Conservation (phyloP, 176 grass and related monocot genomes). For the Ananas comosus region DNA sequence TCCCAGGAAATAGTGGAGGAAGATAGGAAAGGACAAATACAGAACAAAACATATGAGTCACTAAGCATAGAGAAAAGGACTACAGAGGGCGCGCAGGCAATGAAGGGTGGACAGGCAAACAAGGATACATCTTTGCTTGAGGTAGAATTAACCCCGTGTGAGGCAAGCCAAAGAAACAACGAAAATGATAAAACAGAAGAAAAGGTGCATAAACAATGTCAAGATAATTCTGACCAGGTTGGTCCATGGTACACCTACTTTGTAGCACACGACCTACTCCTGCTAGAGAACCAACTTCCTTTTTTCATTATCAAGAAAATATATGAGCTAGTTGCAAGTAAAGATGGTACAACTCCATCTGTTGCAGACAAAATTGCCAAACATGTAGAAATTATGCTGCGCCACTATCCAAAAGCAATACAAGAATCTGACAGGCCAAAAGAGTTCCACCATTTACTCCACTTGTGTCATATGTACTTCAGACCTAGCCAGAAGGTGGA, state of each 20-base stretch:
- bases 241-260: not conserved
- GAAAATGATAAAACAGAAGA: too few relatives aligned
- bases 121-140: too few relatives aligned
- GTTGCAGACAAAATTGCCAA: not conserved
- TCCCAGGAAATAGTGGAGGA: too few relatives aligned
- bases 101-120: too few relatives aligned
- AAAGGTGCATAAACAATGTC: too few relatives aligned
- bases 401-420: slow-evolving; percentile 4
- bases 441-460: slow-evolving; percentile 8
- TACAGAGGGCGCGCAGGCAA: too few relatives aligned
- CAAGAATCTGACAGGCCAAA: not conserved
- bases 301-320: not conserved
- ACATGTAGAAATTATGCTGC: not conserved
- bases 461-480: slow-evolving; percentile 11
- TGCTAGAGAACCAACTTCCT: slow-evolving; percentile 1
- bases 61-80: too few relatives aligned
- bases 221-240: too few relatives aligned
- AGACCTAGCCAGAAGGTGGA: not conserved
- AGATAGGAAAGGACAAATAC: too few relatives aligned
- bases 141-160: too few relatives aligned
- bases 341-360: not conserved
- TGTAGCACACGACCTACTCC: not conserved
- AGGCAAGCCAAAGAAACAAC: too few relatives aligned
- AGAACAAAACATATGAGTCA: too few relatives aligned
- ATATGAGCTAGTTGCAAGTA: not conserved